These are phyloP conservation scores for Trypanosoma rangeli DNA, from an alignment of 208 protist species.

Conservation along the genomic window DNA sequence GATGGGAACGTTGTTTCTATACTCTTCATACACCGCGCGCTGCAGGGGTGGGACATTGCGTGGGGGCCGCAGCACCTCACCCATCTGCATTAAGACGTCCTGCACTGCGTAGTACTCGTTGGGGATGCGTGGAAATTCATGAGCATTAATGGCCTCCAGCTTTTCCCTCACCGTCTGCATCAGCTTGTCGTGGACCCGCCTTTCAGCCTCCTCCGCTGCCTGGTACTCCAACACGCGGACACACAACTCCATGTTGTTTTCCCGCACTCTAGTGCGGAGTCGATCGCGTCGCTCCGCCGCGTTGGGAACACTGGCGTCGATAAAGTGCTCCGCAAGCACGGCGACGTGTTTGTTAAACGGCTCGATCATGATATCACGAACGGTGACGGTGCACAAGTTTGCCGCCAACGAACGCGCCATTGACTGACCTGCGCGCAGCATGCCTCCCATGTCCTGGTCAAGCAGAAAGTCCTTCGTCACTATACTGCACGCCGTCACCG, in stretches of 20 bases:
- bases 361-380: conserved; percentile 91
- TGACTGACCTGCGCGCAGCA: conserved; percentile 61
- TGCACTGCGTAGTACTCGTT: conserved; percentile 52
- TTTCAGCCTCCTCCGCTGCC: conserved; percentile 92
- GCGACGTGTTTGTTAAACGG: conserved; percentile 34
- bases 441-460: conserved; percentile 83
- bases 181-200: conserved; percentile 46
- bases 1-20: conserved; percentile 79
- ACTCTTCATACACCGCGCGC: conserved; percentile 93
- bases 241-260: conserved; percentile 71
- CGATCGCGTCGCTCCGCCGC: conserved; percentile 10
- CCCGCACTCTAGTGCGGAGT: conserved; percentile 32
- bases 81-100: conserved; percentile 72
- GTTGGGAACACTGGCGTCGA: conserved; percentile 40
- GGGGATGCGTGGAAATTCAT: conserved; percentile 45
- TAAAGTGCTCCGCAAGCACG: conserved; percentile 18
- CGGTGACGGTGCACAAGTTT: conserved; percentile 83
- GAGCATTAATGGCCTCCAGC: conserved; percentile 33
- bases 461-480: conserved; percentile 97
- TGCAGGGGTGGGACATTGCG: conserved; percentile 87
- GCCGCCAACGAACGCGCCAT: conserved; percentile 81
- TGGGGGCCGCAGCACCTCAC: conserved; percentile 88
- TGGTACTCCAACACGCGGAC: conserved; percentile 79
- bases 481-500: conserved; percentile 92
- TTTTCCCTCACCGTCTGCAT: conserved; percentile 83